Evolutionary conservation across 1,139 yeast species (phyloP).

Genomic region (Diutina pseudorugosa): DNA sequence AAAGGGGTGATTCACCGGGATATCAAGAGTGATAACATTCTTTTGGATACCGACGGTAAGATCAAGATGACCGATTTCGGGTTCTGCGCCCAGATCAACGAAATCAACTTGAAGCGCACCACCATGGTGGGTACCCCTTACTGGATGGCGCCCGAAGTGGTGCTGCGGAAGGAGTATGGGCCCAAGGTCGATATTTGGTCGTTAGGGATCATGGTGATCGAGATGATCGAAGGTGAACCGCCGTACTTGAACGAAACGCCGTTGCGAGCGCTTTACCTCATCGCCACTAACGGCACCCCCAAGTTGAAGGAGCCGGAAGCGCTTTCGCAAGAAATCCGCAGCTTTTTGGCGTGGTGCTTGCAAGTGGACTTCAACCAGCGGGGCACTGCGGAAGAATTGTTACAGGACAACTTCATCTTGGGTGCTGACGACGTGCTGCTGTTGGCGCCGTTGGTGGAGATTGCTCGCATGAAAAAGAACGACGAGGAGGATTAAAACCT

Average conservation of each 20-base stretch:
- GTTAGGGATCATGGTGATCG: constrained; percentile 92
- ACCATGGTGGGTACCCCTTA: constrained; percentile 99
- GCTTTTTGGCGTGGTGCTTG: constrained; percentile 67
- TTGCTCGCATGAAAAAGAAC: constrained; percentile 72
- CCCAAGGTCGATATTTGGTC: constrained; percentile 98
- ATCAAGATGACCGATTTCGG: constrained; percentile 87
- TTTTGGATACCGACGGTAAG: constrained; percentile 72
- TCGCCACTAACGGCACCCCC: constrained; percentile 95
- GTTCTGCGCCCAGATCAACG: constrained; percentile 93
- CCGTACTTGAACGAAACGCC: constrained; percentile 96
- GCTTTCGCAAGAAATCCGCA: constrained; percentile 51
- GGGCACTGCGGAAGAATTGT: constrained; percentile 67
- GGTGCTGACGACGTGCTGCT: constrained; percentile 62
- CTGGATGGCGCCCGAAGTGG: constrained; percentile 99
- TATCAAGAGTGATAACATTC: constrained; percentile 86
- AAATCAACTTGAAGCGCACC: constrained; percentile 72
- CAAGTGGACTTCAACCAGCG: constrained; percentile 79
- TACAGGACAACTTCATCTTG: constrained; percentile 58
- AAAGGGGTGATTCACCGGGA: constrained; percentile 95
- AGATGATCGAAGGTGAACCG: constrained; percentile 98
- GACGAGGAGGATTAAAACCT: constrained; percentile 18
- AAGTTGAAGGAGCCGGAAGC: constrained; percentile 80
- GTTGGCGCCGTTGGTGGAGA: constrained; percentile 81
- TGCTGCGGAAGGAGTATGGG: constrained; percentile 86
- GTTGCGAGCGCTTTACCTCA: constrained; percentile 76